Evolutionary conservation across 2,329 filamentous ascomycete species (phyloP).

Genomic region (Lizonia empirigonia): DNA sequence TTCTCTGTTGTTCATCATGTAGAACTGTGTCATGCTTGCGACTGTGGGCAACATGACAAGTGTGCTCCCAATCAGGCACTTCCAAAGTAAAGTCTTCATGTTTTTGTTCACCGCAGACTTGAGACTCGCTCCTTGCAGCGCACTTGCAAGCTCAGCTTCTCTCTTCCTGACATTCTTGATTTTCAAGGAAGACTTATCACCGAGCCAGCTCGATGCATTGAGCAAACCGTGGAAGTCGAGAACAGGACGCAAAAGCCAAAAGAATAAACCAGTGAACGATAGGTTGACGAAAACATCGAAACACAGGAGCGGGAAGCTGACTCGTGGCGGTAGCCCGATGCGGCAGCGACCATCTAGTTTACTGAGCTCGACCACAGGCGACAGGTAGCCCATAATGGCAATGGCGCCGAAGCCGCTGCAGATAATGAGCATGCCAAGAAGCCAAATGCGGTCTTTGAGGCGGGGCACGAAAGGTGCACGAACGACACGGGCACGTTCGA

Average conservation of each 20-base stretch:
- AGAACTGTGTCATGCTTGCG: slow-evolving; percentile 44
- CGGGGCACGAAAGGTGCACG: slow-evolving; percentile 37
- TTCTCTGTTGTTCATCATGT: slow-evolving; percentile 39
- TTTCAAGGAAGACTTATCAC: neutral
- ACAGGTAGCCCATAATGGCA: slow-evolving; percentile 33
- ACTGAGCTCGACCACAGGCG: slow-evolving; percentile 40
- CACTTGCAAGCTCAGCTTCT: neutral
- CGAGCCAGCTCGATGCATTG: slow-evolving; percentile 5
- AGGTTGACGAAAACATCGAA: slow-evolving; percentile 48
- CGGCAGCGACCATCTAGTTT: slow-evolving; percentile 39
- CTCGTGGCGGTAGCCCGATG: slow-evolving; percentile 44
- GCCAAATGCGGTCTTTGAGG: slow-evolving; percentile 41
- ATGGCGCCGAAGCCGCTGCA: slow-evolving; percentile 35
- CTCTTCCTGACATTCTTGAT: slow-evolving; percentile 2
- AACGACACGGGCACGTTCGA: slow-evolving; percentile 47
- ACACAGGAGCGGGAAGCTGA: slow-evolving; percentile 42
- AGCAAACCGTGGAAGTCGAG: slow-evolving; percentile 21
- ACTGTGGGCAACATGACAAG: slow-evolving; percentile 47
- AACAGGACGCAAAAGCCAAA: slow-evolving; percentile 40
- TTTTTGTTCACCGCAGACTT: slow-evolving; percentile 17
- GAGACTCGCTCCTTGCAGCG: neutral
- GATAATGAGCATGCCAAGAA: slow-evolving; percentile 33
- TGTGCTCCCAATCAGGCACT: slow-evolving; percentile 36
- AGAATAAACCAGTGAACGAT: slow-evolving; percentile 44
- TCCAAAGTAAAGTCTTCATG: slow-evolving; percentile 32